These are phyloP conservation scores for Ambrosiella beaveri DNA, from an alignment of 2,329 filamentous ascomycete species.

Conservation along the genomic window DNA sequence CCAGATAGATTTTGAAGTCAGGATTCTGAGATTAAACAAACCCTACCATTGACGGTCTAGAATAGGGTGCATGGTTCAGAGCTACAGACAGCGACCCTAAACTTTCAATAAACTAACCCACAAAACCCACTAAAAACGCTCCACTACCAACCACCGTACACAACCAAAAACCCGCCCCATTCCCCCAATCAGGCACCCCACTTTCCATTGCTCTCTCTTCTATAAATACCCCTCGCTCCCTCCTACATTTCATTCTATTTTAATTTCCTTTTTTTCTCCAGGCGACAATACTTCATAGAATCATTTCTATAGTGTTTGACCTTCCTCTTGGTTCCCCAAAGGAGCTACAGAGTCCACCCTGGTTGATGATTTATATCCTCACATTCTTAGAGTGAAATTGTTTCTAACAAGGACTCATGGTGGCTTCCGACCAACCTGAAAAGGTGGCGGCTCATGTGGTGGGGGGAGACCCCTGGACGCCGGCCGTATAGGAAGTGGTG, in stretches of 20 bases:
- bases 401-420: conserved; percentile 19
- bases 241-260: background rate
- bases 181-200: background rate
- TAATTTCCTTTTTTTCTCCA: conserved; percentile 12
- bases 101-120: background rate
- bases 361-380: conserved; percentile 88
- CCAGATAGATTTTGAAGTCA: background rate
- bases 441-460: conserved; percentile 35
- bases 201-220: background rate
- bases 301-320: conserved; percentile 98
- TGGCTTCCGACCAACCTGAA: conserved; percentile 43
- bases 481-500: conserved; percentile 70
- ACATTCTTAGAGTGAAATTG: conserved; percentile 74
- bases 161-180: background rate
- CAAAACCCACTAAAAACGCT: background rate
- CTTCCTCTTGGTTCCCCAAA: conserved; percentile 76
- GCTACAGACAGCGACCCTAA: background rate
- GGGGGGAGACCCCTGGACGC: conserved; percentile 7
- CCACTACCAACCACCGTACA: background rate
- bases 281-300: conserved; percentile 36
- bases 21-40: background rate
- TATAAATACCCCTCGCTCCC: conserved; percentile 5
- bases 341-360: conserved; percentile 88
- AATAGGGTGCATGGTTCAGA: background rate
- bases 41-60: background rate